Evolutionary conservation across 1,284 basidiomycete genomes (phyloP).

Genomic region (Irpex sp.): DNA sequence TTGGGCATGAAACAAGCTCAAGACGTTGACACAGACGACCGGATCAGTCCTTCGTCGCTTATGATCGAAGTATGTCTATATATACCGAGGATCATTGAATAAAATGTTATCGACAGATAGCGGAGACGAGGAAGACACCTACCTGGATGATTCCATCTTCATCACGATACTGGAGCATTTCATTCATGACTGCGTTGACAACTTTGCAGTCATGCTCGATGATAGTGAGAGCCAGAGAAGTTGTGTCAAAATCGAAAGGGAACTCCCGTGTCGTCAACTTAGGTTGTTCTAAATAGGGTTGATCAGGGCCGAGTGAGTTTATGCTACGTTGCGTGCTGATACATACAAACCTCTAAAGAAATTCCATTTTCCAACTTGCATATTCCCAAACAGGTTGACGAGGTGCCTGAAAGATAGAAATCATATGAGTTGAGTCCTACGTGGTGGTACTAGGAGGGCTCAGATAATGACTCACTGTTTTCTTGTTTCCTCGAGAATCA

Average conservation of each 20-base stretch:
- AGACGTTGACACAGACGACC: conserved; percentile 59
- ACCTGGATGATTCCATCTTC: conserved; percentile 61
- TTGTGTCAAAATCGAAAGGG: conserved; percentile 61
- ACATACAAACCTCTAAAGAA: conserved; percentile 54
- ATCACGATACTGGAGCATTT: conserved; percentile 58
- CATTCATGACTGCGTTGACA: conserved; percentile 55
- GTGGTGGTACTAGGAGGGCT: neutral
- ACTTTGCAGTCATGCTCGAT: conserved; percentile 41
- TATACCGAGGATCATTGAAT: neutral
- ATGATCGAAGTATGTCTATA: conserved; percentile 63
- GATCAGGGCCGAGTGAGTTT: too few relatives aligned
- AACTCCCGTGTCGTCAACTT: conserved; percentile 42
- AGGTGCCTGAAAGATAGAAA: conserved; percentile 38
- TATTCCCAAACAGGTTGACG: conserved; percentile 49
- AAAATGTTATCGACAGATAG: neutral
- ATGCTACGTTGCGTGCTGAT: too few relatives aligned
- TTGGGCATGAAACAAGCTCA: conserved; percentile 57
- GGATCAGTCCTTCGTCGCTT: conserved; percentile 60
- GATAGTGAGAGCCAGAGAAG: conserved; percentile 55
- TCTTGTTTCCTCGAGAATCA: conserved; percentile 64
- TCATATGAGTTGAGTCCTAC: neutral
- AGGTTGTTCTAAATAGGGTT: conserved; percentile 36
- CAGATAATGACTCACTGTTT: conserved; percentile 45
- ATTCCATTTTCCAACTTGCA: conserved; percentile 52
- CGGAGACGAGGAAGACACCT: conserved; percentile 19